A percentile compares a stretch with the other conserved stretches of the same genome.
These are phyloP conservation scores for Passiflora organensis DNA, from an alignment of 345 rosid species.

Conservation along the genomic window DNA sequence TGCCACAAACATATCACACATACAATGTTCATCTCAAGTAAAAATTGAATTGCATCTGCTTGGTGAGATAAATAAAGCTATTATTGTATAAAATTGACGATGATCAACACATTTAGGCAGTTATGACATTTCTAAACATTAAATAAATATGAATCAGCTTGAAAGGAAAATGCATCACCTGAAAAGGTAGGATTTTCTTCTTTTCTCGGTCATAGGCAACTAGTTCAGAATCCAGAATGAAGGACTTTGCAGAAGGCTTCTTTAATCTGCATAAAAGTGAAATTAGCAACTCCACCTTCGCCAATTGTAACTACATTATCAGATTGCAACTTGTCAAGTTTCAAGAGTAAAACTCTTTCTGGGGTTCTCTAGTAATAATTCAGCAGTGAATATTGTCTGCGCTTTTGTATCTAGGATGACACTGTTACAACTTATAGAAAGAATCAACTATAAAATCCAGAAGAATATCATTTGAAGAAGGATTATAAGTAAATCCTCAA, in stretches of 20 bases:
- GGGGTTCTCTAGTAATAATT: too few relatives aligned
- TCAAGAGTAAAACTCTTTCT: too few relatives aligned
- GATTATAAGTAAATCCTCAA: too few relatives aligned
- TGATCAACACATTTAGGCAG: too few relatives aligned
- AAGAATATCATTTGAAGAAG: too few relatives aligned
- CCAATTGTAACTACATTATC: not conserved
- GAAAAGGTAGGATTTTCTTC: slow-evolving; percentile 79
- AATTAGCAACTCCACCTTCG: slow-evolving; percentile 16
- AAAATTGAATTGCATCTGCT: slow-evolving; percentile 7
- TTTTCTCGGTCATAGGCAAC: slow-evolving; percentile 82
- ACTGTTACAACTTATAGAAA: too few relatives aligned
- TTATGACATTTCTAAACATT: too few relatives aligned
- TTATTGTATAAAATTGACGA: not conserved
- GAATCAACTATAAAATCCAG: too few relatives aligned
- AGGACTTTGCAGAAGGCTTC: slow-evolving; percentile 62
- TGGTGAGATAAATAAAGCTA: not conserved
- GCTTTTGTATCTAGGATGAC: too few relatives aligned
- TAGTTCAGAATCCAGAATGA: slow-evolving; percentile 87
- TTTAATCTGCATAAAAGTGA: slow-evolving; percentile 50
- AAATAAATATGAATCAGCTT: not conserved
- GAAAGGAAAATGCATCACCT: slow-evolving; percentile 41
- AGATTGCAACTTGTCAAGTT: not conserved
- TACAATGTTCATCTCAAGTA: slow-evolving; percentile 14
- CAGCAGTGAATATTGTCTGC: too few relatives aligned
- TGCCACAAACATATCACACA: slow-evolving; percentile 19